These are phyloP conservation scores for Boletus rubropictus DNA, from an alignment of 768 basidiomycete genomes.

Conservation along the genomic window DNA sequence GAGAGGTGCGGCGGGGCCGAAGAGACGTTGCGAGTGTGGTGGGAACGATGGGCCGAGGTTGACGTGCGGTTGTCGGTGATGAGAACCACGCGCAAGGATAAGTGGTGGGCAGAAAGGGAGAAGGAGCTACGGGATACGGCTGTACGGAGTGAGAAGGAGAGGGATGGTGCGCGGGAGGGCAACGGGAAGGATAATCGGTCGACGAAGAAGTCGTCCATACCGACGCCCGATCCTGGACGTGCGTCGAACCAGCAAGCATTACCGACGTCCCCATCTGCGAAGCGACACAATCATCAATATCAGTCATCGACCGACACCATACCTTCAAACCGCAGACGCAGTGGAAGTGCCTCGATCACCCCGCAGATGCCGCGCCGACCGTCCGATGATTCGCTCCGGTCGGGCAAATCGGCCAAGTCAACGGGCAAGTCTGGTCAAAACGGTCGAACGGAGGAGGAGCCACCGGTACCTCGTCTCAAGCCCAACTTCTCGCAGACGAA, in stretches of 20 bases:
- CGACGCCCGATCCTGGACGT: slow-evolving; percentile 22
- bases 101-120: slow-evolving; percentile 31
- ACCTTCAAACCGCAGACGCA: slow-evolving; percentile 21
- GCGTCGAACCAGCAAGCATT: slow-evolving; percentile 24
- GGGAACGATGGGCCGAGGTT: slow-evolving; percentile 61
- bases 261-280: slow-evolving; percentile 17
- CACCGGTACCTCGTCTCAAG: slow-evolving; percentile 29
- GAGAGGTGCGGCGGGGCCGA: slow-evolving; percentile 59
- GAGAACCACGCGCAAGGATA: slow-evolving; percentile 33
- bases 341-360: slow-evolving; percentile 22
- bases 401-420: slow-evolving; percentile 34
- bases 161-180: slow-evolving; percentile 5
- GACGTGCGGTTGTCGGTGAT: slow-evolving; percentile 42
- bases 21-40: slow-evolving; percentile 73
- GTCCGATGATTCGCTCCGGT: slow-evolving; percentile 39
- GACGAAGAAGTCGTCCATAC: slow-evolving; percentile 11
- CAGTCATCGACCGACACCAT: slow-evolving; percentile 27
- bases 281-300: slow-evolving; percentile 24
- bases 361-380: slow-evolving; percentile 25
- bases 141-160: slow-evolving; percentile 16
- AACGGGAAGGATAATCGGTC: slow-evolving; percentile 17
- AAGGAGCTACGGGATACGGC: slow-evolving; percentile 20
- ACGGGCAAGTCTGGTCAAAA: slow-evolving; percentile 28
- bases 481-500: slow-evolving; percentile 22
- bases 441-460: slow-evolving; percentile 24